Base-by-base conservation (phyloP, 2,329 filamentous ascomycete genomes). In the Aciculosporium take region DNA sequence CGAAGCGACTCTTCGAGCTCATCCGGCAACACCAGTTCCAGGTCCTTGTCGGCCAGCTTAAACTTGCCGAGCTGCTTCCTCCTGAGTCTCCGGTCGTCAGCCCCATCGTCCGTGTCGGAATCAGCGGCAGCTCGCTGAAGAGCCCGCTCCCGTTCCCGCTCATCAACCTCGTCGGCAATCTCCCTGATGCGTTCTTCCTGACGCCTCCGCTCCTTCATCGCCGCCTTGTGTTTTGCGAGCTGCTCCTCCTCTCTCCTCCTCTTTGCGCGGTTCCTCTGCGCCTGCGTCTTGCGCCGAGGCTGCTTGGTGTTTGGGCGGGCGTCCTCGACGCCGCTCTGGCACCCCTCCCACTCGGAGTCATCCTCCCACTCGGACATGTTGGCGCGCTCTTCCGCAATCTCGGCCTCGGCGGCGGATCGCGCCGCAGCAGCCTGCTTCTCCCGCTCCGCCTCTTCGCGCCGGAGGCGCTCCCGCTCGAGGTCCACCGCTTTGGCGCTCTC, bases 341-440 rank as follows among this genome's bases (percentile, higher is more conserved):
- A 77, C 0, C 84, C 84, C 59, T 88, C 89, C 86, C 87, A 95
- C 12, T 84, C 87, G 36, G 84, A 91, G 56, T 94, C 88, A 52
- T 89, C 84, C 45, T 93, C 86, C 68, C 76, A 89, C 58, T 77
- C 76, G 0, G 75, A 79, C 44, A 81, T 54, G 38, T 79, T 71
- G 3, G 72, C 73, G 37, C 72, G 75, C 46, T 75, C 72, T 53
- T 84, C 79, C 0, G 79, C 80, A 13, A 84, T 83, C 38, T 87
- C 81, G 2, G 82, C 79, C 50, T 83, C 75, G 2, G 81, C 84
- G 15, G 81, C 79, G 8, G 81, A 88, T 32, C 67, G 66, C 10
- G 75, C 76, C 0, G 79, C 74, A 15, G 82, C 75, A 53, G 86
- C 84, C 49, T 74, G 65, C 52, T 72, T 79, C 47, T 81, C 64